Percentiles rank a stretch among this genome's conserved stretches.
Evolutionary conservation across 2,329 filamentous ascomycete species (phyloP).

Genomic region (Sporothrix variecibatus): DNA sequence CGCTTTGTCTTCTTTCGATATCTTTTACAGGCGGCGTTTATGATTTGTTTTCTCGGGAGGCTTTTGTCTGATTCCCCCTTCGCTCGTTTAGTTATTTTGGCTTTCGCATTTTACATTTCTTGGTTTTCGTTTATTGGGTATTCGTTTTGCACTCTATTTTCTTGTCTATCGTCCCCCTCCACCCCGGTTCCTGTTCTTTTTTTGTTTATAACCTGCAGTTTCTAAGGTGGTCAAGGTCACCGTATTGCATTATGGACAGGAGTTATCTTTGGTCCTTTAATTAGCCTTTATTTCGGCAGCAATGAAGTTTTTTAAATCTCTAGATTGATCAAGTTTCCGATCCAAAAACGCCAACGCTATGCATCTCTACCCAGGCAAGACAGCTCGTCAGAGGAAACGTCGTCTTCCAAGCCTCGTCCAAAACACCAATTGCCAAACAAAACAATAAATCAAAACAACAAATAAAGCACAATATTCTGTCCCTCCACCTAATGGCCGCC

Average conservation of each 20-base stretch:
- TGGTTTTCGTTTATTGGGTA: neutral
- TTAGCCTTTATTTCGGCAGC: slow-evolving; percentile 14
- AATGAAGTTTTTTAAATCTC: slow-evolving; percentile 7
- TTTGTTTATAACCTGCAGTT: neutral
- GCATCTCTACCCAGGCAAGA: slow-evolving; percentile 32
- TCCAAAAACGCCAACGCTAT: slow-evolving; percentile 48
- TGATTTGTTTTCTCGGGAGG: slow-evolving; percentile 1
- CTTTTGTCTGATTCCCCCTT: slow-evolving; percentile 21
- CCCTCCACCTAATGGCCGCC: neutral
- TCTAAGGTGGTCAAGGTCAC: neutral
- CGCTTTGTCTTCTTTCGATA: neutral
- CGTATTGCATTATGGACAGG: slow-evolving; percentile 8
- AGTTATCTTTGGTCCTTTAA: neutral
- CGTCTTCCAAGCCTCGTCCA: neutral
- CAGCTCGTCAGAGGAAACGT: neutral
- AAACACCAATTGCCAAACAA: neutral
- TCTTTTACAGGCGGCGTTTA: neutral
- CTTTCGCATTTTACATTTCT: neutral
- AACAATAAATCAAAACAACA: slow-evolving; percentile 29
- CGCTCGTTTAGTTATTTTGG: neutral
- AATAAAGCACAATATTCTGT: neutral
- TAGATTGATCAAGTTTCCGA: neutral
- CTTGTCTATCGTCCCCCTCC: neutral
- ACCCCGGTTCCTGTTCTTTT: neutral
- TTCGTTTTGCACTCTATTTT: neutral